phyloP scores from a whole-genome alignment of 768 basidiomycete species.

The Suillus fuscotomentosus region DNA sequence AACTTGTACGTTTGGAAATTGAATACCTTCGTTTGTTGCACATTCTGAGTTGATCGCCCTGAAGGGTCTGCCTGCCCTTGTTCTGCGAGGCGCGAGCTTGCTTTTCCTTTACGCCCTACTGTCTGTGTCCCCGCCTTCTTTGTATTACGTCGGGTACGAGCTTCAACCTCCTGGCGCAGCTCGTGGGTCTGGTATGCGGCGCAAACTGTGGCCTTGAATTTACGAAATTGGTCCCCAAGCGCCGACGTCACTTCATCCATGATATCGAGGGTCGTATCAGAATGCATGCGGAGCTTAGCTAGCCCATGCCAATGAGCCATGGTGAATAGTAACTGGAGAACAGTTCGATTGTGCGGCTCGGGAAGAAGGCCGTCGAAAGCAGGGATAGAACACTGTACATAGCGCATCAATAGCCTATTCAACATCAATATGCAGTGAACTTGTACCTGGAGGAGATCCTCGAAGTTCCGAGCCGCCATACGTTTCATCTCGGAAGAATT shows the following conservation, averaged over 20 bases:
- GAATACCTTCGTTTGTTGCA: background rate
- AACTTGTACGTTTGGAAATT: slow-evolving; percentile 25
- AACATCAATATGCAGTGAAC: too few species aligned
- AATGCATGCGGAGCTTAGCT: background rate
- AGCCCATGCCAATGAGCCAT: slow-evolving; percentile 15
- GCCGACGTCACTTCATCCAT: background rate
- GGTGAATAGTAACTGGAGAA: slow-evolving; percentile 8
- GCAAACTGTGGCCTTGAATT: background rate
- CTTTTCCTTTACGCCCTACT: too few species aligned
- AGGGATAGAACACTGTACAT: slow-evolving; percentile 29
- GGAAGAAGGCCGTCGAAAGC: slow-evolving; percentile 26
- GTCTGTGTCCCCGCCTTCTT: slow-evolving; percentile 5
- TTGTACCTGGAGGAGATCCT: slow-evolving; percentile 32
- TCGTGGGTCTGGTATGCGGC: background rate
- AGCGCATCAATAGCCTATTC: background rate
- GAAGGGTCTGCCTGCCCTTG: too few species aligned
- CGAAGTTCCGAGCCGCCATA: slow-evolving; percentile 34
- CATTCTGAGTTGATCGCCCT: too few species aligned
- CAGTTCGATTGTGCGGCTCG: background rate
- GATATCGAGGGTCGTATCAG: background rate
- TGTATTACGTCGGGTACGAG: background rate
- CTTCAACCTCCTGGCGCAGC: background rate
- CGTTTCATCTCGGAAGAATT: slow-evolving; percentile 34
- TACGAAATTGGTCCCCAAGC: background rate
- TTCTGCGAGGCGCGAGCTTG: too few species aligned